phyloP scores from a whole-genome alignment of 352 stramenopile genomes.

The Phytophthora brassicae region DNA sequence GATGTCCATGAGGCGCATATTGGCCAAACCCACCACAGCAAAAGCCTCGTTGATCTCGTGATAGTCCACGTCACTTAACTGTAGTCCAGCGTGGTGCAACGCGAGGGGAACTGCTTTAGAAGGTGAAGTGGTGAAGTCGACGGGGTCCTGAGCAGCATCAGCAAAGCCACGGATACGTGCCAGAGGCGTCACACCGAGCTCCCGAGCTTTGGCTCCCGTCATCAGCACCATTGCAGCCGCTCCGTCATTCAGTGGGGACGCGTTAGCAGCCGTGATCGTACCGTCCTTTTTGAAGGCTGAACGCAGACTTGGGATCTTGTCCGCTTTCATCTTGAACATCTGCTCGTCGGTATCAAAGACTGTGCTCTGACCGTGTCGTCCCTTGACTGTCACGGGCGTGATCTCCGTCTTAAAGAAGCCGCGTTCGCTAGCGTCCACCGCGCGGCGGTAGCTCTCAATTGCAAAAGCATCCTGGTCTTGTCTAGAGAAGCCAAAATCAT shows the following conservation, averaged over 20 bases:
- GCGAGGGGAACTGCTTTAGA: conserved; percentile 94
- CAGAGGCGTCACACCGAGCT: conserved; percentile 75
- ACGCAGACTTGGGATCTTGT: conserved; percentile 90
- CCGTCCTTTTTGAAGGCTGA: conserved; percentile 96
- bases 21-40: conserved; percentile 95
- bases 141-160: conserved; percentile 86
- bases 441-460: conserved; percentile 91
- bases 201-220: conserved; percentile 87
- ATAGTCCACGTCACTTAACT: conserved; percentile 94
- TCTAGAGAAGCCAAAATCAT: conserved; percentile 89
- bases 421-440: conserved; percentile 68
- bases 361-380: conserved; percentile 40
- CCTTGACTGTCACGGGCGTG: conserved; percentile 86
- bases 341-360: conserved; percentile 93
- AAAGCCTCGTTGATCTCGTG: conserved; percentile 99
- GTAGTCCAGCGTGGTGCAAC: conserved; percentile 89
- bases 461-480: conserved; percentile 97
- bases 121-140: conserved; percentile 96
- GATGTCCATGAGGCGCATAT: conserved; percentile 94
- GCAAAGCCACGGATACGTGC: conserved; percentile 82
- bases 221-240: conserved; percentile 96
- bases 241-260: conserved; percentile 97
- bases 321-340: conserved; percentile 86
- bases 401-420: conserved; percentile 92
- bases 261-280: conserved; percentile 97